Percentiles rank a stretch among this genome's conserved stretches.
Conservation (phyloP, 106 monocot genomes). For the Posidonia australis region DNA sequence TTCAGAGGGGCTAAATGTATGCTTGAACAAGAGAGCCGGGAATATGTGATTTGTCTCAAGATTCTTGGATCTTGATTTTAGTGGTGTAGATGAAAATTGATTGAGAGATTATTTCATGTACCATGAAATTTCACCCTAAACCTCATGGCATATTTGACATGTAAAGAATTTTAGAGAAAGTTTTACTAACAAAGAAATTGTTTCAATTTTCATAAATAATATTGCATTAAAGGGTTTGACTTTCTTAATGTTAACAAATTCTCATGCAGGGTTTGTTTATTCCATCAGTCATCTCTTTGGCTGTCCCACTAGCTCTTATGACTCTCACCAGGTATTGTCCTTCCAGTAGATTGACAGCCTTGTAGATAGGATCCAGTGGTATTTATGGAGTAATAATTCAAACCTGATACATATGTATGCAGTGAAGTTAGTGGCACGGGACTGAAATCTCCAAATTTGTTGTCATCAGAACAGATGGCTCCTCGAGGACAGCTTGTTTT, state of each 20-base stretch:
- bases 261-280: constrained; percentile 61
- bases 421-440: constrained; percentile 73
- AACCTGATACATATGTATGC: constrained; percentile 8
- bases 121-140: too few relatives aligned
- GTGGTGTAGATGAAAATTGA: too few relatives aligned
- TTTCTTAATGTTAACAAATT: not conserved
- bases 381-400: not conserved
- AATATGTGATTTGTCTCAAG: too few relatives aligned
- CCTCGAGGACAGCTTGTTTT: constrained; percentile 93
- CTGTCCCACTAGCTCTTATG: constrained; percentile 91
- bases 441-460: constrained; percentile 33
- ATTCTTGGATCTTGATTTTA: too few relatives aligned
- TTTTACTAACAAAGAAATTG: not conserved
- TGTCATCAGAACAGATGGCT: constrained; percentile 94
- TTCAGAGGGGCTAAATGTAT: too few relatives aligned
- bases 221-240: not conserved
- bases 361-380: not conserved
- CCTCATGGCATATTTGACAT: too few relatives aligned
- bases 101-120: too few relatives aligned
- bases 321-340: constrained; percentile 72
- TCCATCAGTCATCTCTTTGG: constrained; percentile 80
- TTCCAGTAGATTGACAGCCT: not conserved
- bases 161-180: not conserved
- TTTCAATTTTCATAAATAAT: not conserved
- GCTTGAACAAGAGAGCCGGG: too few relatives aligned